Conservation (phyloP, 2,329 filamentous ascomycete genomes). For the Rhytidhysteron rufulum region DNA sequence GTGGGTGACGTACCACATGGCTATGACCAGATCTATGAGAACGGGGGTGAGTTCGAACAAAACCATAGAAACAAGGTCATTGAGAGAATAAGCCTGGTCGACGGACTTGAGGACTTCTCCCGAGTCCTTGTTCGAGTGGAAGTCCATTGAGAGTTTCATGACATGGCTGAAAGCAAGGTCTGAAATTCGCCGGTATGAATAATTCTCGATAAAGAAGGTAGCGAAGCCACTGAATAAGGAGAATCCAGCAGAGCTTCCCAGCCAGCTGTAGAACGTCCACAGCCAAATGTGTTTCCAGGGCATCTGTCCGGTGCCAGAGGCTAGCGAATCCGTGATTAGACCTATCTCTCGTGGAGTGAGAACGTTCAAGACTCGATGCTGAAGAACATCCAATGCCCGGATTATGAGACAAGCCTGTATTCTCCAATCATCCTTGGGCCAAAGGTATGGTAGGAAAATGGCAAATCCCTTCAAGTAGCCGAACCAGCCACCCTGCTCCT, state of each 20-base stretch:
- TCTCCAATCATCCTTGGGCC: constrained; percentile 63
- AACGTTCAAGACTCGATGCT: constrained; percentile 69
- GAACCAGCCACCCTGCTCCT: constrained; percentile 72
- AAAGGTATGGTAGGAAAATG: constrained; percentile 74
- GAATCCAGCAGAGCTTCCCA: constrained; percentile 52
- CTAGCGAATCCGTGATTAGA: constrained; percentile 69
- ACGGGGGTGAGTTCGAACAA: constrained; percentile 61
- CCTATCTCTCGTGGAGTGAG: constrained; percentile 79
- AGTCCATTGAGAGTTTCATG: constrained; percentile 67
- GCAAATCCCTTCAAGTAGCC: constrained; percentile 71
- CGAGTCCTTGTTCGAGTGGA: constrained; percentile 63
- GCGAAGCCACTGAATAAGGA: constrained; percentile 49
- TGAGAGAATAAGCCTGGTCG: constrained; percentile 59
- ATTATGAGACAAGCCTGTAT: constrained; percentile 67
- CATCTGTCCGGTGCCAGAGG: constrained; percentile 43
- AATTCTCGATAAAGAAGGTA: constrained; percentile 55
- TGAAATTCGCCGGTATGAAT: constrained; percentile 55
- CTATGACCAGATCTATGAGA: constrained; percentile 58
- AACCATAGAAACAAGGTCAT: constrained; percentile 56
- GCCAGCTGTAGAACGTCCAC: constrained; percentile 46
- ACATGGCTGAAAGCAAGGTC: constrained; percentile 63
- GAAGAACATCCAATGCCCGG: constrained; percentile 65
- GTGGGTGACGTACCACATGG: constrained; percentile 57
- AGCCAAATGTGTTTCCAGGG: constrained; percentile 53
- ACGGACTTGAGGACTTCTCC: constrained; percentile 63